Base-by-base conservation (phyloP, 768 basidiomycete species). In the Mycena galopus region DNA sequence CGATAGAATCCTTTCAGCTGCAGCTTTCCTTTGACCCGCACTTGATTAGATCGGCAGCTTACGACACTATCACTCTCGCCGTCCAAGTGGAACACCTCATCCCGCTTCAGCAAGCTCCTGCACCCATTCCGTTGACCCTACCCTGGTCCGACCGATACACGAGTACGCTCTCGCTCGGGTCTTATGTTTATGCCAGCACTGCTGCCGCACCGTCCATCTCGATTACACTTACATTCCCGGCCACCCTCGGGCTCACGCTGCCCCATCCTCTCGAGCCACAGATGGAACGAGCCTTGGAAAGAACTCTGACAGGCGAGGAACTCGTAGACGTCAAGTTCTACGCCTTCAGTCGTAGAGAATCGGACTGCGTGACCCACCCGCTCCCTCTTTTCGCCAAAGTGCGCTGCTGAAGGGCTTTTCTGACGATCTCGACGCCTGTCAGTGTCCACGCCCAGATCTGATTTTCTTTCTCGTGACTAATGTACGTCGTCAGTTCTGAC, bases 281-380 rank as follows among this genome's bases (percentile, higher is more conserved):
- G 29, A 50, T 77, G 63, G 68, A 75, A 12, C 21, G 33, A 23
- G 73, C 65, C 11, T 62, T 79, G 14, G 70, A 70, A 7, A 69
- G 65, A 3, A 73, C 75, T 2, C 66, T 78, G 27, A 14, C 16
- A 4, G 76, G 76, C 17, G 35, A 51, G n/a, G 76, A 73, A 19
- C 23, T 77, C 3, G 61, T 73, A 1, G 73, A 79, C 55, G 33
- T 69, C n/a, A 78, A 75, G 55, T 78, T 78, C 63, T 77, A 72
- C n/a, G 73, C 77, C 27, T 78, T 77, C 73, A 75, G 69, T 25
- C 67, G 73, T 32, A 72, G 69, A n/a, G 61, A 62, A 23, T 61
- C 37, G 4, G 51, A 37, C 1, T 32, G 51, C n/a, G 73, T 69
- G 6, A 67, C 33, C 5, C 69, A 73, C 19, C 76, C 74, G 9